Evolutionary conservation across 2,329 filamentous ascomycete species (phyloP).

Genomic region (Hypoxylon sp.): DNA sequence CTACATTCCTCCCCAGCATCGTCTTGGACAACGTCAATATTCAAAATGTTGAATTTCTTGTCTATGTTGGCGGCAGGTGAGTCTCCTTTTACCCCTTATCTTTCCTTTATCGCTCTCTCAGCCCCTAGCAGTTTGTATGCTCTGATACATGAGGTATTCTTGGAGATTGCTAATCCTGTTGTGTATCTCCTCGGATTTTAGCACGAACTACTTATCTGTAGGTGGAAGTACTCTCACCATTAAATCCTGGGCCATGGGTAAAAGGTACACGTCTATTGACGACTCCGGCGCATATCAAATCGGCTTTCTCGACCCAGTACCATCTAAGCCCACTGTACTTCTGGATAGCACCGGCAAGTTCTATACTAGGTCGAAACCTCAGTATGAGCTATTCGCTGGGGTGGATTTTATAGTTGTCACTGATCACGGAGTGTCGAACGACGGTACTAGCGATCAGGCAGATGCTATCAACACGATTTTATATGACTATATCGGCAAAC

Average conservation of each 20-base stretch:
- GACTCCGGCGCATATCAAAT: constrained; percentile 56
- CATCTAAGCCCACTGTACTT: constrained; percentile 29
- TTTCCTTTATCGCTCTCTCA: no score
- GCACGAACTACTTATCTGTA: no score
- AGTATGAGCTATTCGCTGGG: constrained; percentile 49
- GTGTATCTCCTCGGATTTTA: no score
- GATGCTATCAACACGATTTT: constrained; percentile 46
- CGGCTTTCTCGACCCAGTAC: not conserved
- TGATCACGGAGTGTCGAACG: constrained; percentile 11
- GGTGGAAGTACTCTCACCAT: not conserved
- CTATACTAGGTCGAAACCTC: constrained; percentile 51
- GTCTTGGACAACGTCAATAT: constrained; percentile 64
- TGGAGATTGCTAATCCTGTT: no score
- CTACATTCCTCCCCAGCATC: constrained; percentile 52
- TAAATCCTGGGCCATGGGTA: constrained; percentile 1
- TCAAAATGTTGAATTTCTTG: no score
- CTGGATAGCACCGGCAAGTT: constrained; percentile 41
- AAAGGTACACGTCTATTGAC: not conserved
- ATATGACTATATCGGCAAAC: not conserved
- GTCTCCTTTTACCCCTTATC: no score
- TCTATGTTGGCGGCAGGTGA: no score
- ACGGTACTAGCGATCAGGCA: constrained; percentile 51
- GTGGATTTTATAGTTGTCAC: constrained; percentile 22
- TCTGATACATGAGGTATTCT: no score
- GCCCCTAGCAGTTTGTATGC: no score